Evolutionary conservation across 805 yeast species (phyloP).

Genomic region (Teunomyces tritomae): DNA sequence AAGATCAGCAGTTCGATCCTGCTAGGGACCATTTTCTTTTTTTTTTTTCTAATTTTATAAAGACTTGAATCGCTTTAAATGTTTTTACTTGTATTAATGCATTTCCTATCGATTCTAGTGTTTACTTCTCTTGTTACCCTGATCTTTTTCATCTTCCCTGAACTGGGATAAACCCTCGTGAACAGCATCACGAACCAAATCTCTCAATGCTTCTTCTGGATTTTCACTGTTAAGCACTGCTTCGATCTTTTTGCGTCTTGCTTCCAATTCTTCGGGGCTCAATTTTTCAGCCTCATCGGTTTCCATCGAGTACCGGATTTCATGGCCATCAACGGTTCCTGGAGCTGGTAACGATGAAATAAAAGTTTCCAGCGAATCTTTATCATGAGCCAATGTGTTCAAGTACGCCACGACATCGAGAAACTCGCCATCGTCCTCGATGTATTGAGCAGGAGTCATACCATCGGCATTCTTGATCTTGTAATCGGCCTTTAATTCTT

Average conservation of each 20-base stretch:
- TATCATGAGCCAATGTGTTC: constrained; percentile 37
- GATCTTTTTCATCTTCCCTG: constrained; percentile 22
- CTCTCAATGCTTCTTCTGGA: constrained; percentile 74
- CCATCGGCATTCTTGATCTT: constrained; percentile 68
- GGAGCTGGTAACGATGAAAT: constrained; percentile 32
- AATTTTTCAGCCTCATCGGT: constrained; percentile 36
- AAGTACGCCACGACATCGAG: constrained; percentile 75
- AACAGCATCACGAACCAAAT: constrained; percentile 64
- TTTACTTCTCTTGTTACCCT: constrained; percentile 15
- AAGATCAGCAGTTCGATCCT: constrained; percentile 83
- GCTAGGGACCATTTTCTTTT: constrained; percentile 30
- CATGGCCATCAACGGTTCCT: constrained; percentile 44
- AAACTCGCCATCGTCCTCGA: constrained; percentile 81
- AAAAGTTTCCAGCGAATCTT: constrained; percentile 12
- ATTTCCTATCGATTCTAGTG: too few species aligned
- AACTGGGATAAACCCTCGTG: constrained; percentile 48
- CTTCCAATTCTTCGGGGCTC: constrained; percentile 46
- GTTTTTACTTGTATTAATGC: neutral
- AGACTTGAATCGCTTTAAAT: neutral
- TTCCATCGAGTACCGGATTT: constrained; percentile 57
- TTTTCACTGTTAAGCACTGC: constrained; percentile 74
- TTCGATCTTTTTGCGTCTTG: constrained; percentile 62
- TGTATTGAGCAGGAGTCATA: constrained; percentile 66
- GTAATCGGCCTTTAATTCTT: constrained; percentile 65
- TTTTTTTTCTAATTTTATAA: neutral